These are phyloP conservation scores for Pseudogymnoascus sp. DNA, from an alignment of 2,329 filamentous ascomycete species.

Conservation along the genomic window DNA sequence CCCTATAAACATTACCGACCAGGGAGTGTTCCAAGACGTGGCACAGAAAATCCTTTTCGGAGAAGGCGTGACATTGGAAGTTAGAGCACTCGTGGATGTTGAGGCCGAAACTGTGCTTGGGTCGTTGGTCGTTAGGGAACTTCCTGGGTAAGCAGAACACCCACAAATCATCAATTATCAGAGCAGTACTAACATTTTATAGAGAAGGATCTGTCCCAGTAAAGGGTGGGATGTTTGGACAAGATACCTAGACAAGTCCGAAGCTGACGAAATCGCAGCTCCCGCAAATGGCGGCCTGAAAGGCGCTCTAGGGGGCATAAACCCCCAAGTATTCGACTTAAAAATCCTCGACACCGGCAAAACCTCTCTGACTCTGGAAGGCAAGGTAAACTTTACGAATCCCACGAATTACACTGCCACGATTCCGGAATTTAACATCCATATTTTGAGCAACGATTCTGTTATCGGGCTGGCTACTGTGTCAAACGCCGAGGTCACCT, in stretches of 20 bases:
- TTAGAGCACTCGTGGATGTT: constrained; percentile 76
- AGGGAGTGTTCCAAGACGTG: constrained; percentile 69
- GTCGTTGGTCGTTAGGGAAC: constrained; percentile 67
- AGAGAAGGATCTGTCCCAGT: constrained; percentile 72
- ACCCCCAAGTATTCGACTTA: constrained; percentile 62
- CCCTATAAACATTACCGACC: constrained; percentile 74
- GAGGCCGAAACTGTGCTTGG: constrained; percentile 76
- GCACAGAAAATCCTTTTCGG: constrained; percentile 70
- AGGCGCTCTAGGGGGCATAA: constrained; percentile 35
- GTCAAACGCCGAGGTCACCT: constrained; percentile 51
- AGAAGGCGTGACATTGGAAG: constrained; percentile 58
- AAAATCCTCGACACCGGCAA: constrained; percentile 64
- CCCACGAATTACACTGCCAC: constrained; percentile 77
- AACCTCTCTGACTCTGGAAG: constrained; percentile 62
- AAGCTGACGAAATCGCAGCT: constrained; percentile 39
- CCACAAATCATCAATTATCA: background rate
- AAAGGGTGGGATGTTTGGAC: constrained; percentile 66
- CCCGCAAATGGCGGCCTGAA: constrained; percentile 40
- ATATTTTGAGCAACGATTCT: constrained; percentile 65
- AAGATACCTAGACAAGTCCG: constrained; percentile 20
- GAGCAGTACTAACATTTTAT: background rate
- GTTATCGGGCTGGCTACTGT: constrained; percentile 67
- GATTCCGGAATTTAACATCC: constrained; percentile 72
- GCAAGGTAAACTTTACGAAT: constrained; percentile 76
- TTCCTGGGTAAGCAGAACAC: constrained; percentile 50